Evolutionary conservation across 495 filamentous ascomycete genomes (phyloP).

Genomic region (Talaromyces liani): DNA sequence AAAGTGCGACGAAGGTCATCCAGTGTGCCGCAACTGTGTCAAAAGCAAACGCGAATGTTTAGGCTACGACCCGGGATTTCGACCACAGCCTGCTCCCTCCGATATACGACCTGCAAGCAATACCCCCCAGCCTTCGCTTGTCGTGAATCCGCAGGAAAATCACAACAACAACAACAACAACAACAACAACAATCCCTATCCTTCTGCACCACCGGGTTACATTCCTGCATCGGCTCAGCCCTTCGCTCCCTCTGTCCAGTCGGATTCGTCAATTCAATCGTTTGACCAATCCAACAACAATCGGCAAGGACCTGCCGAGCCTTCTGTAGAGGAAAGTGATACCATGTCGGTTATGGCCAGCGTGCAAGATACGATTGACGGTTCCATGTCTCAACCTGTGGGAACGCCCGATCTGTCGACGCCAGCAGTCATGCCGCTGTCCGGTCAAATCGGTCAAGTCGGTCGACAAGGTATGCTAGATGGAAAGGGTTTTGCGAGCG

Average conservation of each 20-base stretch:
- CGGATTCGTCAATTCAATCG: constrained; percentile 40
- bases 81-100: constrained; percentile 70
- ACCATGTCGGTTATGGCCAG: constrained; percentile 20
- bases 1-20: constrained; percentile 95
- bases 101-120: constrained; percentile 71
- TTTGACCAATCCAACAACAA: constrained; percentile 51
- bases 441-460: constrained; percentile 23
- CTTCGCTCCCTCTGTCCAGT: constrained; percentile 44
- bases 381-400: constrained; percentile 21
- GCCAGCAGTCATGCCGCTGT: constrained; percentile 10
- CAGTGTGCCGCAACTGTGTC: constrained; percentile 91
- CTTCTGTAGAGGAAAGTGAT: constrained; percentile 49
- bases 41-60: constrained; percentile 97
- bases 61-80: constrained; percentile 98
- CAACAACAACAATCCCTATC: constrained; percentile 23
- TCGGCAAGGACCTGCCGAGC: constrained; percentile 58
- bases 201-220: constrained; percentile 48
- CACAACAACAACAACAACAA: neutral
- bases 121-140: constrained; percentile 35
- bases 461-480: constrained; percentile 30
- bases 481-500: neutral
- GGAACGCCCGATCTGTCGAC: constrained; percentile 19
- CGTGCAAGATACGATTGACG: constrained; percentile 29
- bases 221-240: constrained; percentile 52
- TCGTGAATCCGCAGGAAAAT: constrained; percentile 36